Evolutionary conservation across 2,329 filamentous ascomycete genomes (phyloP), one percentile per base, ranked within the genome.

Genomic region (Microsporum ferrugineum): DNA sequence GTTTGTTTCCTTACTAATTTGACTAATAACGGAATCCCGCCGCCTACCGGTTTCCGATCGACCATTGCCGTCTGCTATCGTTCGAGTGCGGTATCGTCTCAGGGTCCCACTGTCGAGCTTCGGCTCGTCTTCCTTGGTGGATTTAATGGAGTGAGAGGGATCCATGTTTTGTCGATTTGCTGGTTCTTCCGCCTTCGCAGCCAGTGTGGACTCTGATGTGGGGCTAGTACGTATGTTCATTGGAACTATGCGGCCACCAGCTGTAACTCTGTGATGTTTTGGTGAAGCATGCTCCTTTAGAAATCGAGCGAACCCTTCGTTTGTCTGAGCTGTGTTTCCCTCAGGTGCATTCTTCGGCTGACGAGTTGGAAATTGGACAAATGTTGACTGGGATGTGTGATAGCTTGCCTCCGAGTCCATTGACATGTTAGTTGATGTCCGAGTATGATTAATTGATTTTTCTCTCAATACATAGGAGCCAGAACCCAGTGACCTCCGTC

Each of bases 241-340:
- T n/a, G 77, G 76, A 39, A 80, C 76, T 33, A 80, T 78, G 45
- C 72, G 73, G 6, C 78, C 78, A 27, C 77, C 77, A 61, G 78
- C 76, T 43, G 77, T 79, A 57, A 80, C 78, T 58, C 77, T 75
- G 58, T 79, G 75, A 62, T 78, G 75, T 38, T 72, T 77, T n/a
- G 77, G 77, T 39, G 78, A 79, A 5, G 76, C 71, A 62, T 79
- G 77, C 58, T 77, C 71, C 66, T 75, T 75, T 6, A 80, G 68
- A 61, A 79, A 80, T 41, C 71, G 71, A 36, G 70, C 73, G 66
- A 80, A 80, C 0, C 78, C 78, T 55, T 71, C 68, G 56, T 78
- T 71, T 38, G 66, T 68, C 57, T 76, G 71, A 12, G 71, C 68
- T 8, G 67, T 64, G 41, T 64, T 65, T 29, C 69, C 68, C 34